Evolutionary conservation across 2,329 filamentous ascomycete genomes (phyloP).

Genomic region (Fusarium pininemorale): DNA sequence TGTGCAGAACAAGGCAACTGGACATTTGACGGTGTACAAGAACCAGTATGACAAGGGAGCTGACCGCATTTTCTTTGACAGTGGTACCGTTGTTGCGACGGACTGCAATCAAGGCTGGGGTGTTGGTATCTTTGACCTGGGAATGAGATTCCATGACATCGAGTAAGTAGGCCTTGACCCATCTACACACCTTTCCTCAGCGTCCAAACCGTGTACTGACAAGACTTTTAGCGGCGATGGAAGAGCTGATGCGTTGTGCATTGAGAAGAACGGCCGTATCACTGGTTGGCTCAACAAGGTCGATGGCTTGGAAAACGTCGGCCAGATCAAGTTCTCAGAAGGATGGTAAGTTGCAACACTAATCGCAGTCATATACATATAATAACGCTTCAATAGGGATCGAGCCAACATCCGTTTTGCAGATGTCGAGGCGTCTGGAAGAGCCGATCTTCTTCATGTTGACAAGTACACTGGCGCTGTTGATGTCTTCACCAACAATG

Average conservation of each 20-base stretch:
- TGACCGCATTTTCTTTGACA: accelerated
- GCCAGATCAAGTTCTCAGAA: neutral
- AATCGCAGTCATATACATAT: accelerated
- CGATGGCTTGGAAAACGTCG: neutral
- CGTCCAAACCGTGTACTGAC: neutral
- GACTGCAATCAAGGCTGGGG: neutral
- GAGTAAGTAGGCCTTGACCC: neutral
- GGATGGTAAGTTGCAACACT: neutral
- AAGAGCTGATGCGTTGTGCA: neutral
- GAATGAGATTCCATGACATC: neutral
- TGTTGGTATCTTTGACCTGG: neutral
- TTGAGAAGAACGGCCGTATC: neutral
- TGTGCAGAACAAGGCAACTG: neutral
- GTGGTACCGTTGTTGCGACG: neutral
- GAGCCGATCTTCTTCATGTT: neutral
- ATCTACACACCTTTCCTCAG: accelerated
- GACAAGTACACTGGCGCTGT: neutral
- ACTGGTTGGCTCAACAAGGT: neutral
- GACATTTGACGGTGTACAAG: neutral
- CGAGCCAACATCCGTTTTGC: neutral
- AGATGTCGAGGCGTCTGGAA: neutral
- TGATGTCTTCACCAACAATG: neutral
- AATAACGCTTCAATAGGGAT: neutral
- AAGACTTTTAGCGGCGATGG: neutral
- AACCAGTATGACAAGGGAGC: neutral